Evolutionary conservation across 306 rosid genomes (phyloP), one percentile per base, ranked within the genome.

Genomic region (Quercus parvula): DNA sequence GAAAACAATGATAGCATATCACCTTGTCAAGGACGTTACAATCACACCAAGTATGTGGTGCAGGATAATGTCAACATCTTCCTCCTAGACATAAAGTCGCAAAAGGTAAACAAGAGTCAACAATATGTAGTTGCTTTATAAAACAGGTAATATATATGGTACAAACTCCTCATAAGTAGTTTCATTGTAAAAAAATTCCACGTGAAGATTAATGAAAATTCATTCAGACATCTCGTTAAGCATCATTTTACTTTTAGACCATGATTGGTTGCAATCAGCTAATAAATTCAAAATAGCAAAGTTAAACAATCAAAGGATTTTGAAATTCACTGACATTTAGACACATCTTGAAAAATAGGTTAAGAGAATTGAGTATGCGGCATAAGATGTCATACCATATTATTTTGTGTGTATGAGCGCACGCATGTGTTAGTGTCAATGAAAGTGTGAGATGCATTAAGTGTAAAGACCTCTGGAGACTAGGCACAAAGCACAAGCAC

Each of bases 61-160:
- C 81, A 90, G 85, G 75, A 95, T 84, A 81, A 92, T 79, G 71
- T 87, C 92, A 71, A 92, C 97, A 84, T 90, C 94, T 82, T 95
- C 96, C 85, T 92, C 97, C 99, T 92, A 79, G 59, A 84, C 71
- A 86, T 28, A 30, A 78, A 75, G 58, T 74, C 80, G 66, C 67
- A 77, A 46, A 18, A 79, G 31, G 74, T 6, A 30, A 63, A 58
- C 49, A 77, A 79, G 73, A 66, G 71, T 73, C 63, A 80, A 28
- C 15, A n/a, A 33, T 46, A 80, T 17, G 67, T 33, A 75, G 46
- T 6, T 44, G 56, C 72, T 0, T 19, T 14, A 70, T 22, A 64
- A 56, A 20, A 56, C 70, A 63, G 13, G 18, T 17, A 17, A 41
- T n/a, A 6, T n/a, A 17, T 19, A 30, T 31, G 22, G 28, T 33